Base-by-base conservation (phyloP, 2,329 filamentous ascomycete genomes). In the Colletotrichum sp. region DNA sequence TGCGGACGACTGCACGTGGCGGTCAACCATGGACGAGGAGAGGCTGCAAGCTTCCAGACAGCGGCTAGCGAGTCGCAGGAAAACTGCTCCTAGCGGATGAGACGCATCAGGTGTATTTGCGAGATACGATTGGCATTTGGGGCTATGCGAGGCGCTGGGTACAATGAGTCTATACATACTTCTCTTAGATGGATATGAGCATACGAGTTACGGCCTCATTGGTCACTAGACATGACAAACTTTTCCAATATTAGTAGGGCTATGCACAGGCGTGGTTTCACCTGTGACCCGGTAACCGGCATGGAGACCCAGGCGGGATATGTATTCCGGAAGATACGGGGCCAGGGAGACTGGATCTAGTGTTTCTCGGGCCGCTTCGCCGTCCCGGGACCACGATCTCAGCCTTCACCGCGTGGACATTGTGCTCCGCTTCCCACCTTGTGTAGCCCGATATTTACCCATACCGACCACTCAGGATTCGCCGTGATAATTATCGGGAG, bases 1-100 rank as follows among this genome's bases (percentile, higher is more conserved):
- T 83, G 91, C 90, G 0, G 93, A 95, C 4, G 89, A 87, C 3
- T 99, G 96, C 83, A 89, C 90, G 15, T 99, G 96, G 96, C 89
- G 96, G 49, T 88, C 90, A 79, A 88, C 88, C 13, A 93, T 94
- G 84, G 92, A 96, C 71, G 89, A 92, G 76, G 92, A 94, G 81
- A 79, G 80, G 8, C 34, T 83, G 36, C 74, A 66, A 34, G 57
- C n/a, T 6, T 65, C 59, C 18, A 30, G 44, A 15, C 74, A 69
- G 65, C 64, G 71, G 36, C 32, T 76, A 5, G 74, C 64, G 3
- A 44, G 65, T 34, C 64, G 70, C 16, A 73, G 32, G 18, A 76
- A 76, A 15, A 49, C 39, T 59, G 34, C 9, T 4, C 24, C 59
- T 3, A 52, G 71, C 9, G 65, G 65, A 2, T 76, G 30, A 74